Evolutionary conservation across 768 basidiomycete genomes (phyloP), one percentile per base, ranked within the genome.

Genomic region (Austroboletus eburneus): DNA sequence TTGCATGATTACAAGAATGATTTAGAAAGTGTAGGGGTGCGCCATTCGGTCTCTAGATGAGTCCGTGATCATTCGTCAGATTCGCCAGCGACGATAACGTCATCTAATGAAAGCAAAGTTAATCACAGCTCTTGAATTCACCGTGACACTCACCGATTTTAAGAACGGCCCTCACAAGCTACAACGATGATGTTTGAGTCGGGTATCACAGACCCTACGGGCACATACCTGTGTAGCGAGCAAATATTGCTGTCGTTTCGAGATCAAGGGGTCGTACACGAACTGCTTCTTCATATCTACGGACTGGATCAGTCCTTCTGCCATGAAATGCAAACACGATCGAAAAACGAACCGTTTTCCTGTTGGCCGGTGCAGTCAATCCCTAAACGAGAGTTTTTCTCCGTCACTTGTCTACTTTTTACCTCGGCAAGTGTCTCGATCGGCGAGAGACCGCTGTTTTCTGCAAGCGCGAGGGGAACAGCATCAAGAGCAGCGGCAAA

Each of bases 201-300:
- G 24, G 17, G 23, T 29, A n/a, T 20, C 8, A 30, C 43, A 35
- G 61, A 1, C 1, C 14, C 3, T 9, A 44, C 9, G n/a, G 25
- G 6, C 3, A 51, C 77, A 39, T 49, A 89, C 84, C 79, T 94
- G 93, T 18, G 94, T 97, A n/a, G 96, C 96, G 34, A 99, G 74
- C 48, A 99, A 72, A 70, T 92, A 96, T 62, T 98, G 95, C 63
- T 97, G 94, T 61, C 95, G 74, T 72, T 98, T 99, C 34, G 93
- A 93, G 67, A 98, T 96, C 54, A 97, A 71, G 23, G 96, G 95
- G 61, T 99, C 96, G 57, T 94, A 93, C 35, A 98, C 94, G 58
- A 92, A 91, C 64, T 97, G 95, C 61, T 85, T 78, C 75, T 87
- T 95, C 95, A 99, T 99, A 58, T 99, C 95, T 97, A 62, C 13